Evolutionary conservation across 192 early-diverging fungal genomes (phyloP), one percentile per base, ranked within the genome.

Genomic region (Chytriomyces sp.): DNA sequence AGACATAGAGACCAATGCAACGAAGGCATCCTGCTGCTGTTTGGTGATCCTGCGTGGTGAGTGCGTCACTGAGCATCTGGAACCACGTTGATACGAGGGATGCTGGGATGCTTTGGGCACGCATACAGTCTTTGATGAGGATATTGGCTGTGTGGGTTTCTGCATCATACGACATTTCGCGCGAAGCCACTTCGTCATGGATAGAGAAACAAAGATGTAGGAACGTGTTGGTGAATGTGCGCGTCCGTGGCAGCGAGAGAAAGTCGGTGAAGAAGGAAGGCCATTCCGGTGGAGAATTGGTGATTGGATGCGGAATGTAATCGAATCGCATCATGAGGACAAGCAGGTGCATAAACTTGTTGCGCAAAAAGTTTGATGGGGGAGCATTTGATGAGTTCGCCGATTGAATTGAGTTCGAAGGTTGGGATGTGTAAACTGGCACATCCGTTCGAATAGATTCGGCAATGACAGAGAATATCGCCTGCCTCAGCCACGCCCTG

Each of bases 51-150:
- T 85, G 85, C 18, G 79, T 72, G 23, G 79, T 79, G 69, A 87
- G 82, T 73, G 88, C 89, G 45, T 89, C 88, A 46, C 84, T 81
- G 67, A 98, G 78, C 18, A 96, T 78, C 28, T 87, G 90, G 59
- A 91, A 91, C 95, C 95, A 97, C 11, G 82, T 87, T 18, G 87
- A 86, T 8, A 92, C 85, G 65, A 98, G 84, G 57, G 81, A 81
- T 18, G 87, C 88, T 60, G 95, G 90, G 59, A 94, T 92, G 61
- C 88, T 85, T 59, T 91, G 71, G 16, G 71, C 87, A 45, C 97
- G 88, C 95, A 98, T 96, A 11, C 84, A 82, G 75, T 98, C 97
- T 84, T 98, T 98, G 79, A 97, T 92, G 50, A 85, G 79, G 23
- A 90, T 93, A 80, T 96, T 97, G 45, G 92, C 85, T 6, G 84